A percentile compares a stretch with the other conserved stretches of the same genome.
phyloP scores from a whole-genome alignment of 2,329 filamentous ascomycete genomes.

The Hirsutella thompsonii region DNA sequence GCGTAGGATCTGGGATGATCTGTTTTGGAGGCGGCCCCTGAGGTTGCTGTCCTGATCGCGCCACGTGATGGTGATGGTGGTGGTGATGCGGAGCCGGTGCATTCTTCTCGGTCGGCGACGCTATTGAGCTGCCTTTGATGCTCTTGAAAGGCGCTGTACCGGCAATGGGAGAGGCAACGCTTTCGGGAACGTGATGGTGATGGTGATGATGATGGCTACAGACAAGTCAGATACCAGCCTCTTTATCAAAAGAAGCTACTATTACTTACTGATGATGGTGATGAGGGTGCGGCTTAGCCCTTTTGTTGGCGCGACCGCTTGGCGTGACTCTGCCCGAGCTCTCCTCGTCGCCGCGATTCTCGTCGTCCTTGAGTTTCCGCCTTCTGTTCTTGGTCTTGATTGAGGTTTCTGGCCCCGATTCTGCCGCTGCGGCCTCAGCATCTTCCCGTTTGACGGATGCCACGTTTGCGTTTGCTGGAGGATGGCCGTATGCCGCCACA shows the following conservation, averaged over 20 bases:
- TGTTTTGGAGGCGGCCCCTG: slow-evolving; percentile 13
- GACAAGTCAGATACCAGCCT: slow-evolving; percentile 12
- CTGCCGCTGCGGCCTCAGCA: slow-evolving; percentile 28
- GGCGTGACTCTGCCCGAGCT: slow-evolving; percentile 50
- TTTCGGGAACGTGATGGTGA: slow-evolving; percentile 39
- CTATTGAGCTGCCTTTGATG: slow-evolving; percentile 31
- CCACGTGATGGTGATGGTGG: slow-evolving; percentile 32
- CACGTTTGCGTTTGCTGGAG: slow-evolving; percentile 12
- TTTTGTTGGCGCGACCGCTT: slow-evolving; percentile 48
- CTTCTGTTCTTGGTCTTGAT: slow-evolving; percentile 42
- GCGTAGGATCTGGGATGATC: slow-evolving; percentile 8
- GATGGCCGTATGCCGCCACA: slow-evolving; percentile 30
- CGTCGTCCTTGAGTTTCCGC: slow-evolving; percentile 67
- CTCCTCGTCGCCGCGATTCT: slow-evolving; percentile 52
- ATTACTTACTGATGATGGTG: slow-evolving; percentile 59
- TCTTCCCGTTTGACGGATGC: slow-evolving; percentile 40
- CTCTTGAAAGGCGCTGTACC: slow-evolving; percentile 34
- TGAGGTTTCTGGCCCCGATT: slow-evolving; percentile 25
- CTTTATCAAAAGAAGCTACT: no score
- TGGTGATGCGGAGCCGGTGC: slow-evolving; percentile 27
- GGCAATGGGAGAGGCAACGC: slow-evolving; percentile 26
- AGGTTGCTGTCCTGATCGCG: slow-evolving; percentile 17
- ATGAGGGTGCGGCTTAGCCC: slow-evolving; percentile 52
- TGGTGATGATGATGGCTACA: slow-evolving; percentile 44
- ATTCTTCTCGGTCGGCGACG: slow-evolving; percentile 31